phyloP scores from a whole-genome alignment of 352 stramenopile species.

The Phytophthora sp. region DNA sequence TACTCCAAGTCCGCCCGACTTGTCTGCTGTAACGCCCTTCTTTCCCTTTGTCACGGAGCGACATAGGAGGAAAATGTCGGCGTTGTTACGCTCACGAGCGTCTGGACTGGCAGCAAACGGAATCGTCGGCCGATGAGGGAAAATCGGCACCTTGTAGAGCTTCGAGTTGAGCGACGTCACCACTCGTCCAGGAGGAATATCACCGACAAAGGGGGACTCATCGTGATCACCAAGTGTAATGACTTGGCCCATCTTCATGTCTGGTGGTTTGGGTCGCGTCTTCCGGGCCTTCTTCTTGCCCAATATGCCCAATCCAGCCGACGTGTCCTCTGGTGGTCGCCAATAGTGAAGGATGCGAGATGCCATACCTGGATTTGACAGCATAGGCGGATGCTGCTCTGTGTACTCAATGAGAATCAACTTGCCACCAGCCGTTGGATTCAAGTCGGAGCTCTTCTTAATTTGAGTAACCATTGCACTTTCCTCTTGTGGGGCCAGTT shows the following conservation, averaged over 20 bases:
- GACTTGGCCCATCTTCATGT: conserved; percentile 84
- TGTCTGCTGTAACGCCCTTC: conserved; percentile 43
- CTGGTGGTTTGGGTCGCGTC: conserved; percentile 65
- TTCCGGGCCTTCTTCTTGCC: conserved; percentile 84
- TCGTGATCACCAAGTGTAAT: conserved; percentile 83
- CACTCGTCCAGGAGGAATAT: conserved; percentile 75
- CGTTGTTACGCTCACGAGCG: conserved; percentile 45
- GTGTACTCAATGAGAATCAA: conserved; percentile 88
- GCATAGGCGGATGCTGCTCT: conserved; percentile 81
- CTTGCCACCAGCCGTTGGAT: conserved; percentile 74
- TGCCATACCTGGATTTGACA: conserved; percentile 84
- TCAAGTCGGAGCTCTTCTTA: conserved; percentile 87
- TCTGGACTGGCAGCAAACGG: conserved; percentile 55
- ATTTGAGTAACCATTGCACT: conserved; percentile 85
- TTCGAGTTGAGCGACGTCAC: conserved; percentile 86
- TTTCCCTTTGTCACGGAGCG: conserved; percentile 79
- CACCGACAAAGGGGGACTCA: conserved; percentile 82
- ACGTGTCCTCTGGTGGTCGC: conserved; percentile 66
- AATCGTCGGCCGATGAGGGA: conserved; percentile 64
- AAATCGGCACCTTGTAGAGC: conserved; percentile 86
- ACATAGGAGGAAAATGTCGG: conserved; percentile 78
- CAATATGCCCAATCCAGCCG: conserved; percentile 43
- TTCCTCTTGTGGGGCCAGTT: conserved; percentile 63
- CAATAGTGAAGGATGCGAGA: conserved; percentile 88
- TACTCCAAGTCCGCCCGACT: conserved; percentile 40